Base-by-base conservation (phyloP, 768 basidiomycete genomes). In the Rhodotorula sphaerocarpa region DNA sequence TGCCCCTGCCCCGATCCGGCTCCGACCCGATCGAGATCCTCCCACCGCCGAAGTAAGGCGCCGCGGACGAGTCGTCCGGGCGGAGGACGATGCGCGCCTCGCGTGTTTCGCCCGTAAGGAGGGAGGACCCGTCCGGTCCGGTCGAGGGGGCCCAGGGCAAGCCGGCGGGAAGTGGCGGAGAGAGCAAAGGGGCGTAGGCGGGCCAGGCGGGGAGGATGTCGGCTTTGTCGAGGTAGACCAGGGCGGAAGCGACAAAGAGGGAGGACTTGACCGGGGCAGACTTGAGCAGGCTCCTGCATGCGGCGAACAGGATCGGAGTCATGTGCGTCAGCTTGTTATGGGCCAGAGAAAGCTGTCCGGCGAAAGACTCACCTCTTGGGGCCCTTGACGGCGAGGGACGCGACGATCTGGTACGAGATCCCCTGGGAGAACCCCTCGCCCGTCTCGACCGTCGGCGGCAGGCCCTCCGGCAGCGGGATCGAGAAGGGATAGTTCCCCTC, bases 391-490 rank as follows among this genome's bases (percentile, higher is more conserved):
- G 88, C 90, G 31, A 92, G 81, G 48, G 84, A 87, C 7, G 88
- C 91, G 18, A 92, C 82, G 18, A 96, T 82, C 74, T 95, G 91
- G 72, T 96, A 95, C 65, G 84, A 81, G 66, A 96, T 86, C 7
- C 89, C 88, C 61, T 86, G 86, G 36, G 10, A 9, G 71, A 82
- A 82, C 73, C 82, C 84, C 59, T 64, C 55, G 44, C 89, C 86
- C 60, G 95, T 79, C 7, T 86, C 82, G 61, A 90, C 82, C 45
- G 82, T 87, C 21, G 91, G 89, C 3, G 92, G 91, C 61, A 90
- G 85, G 15, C 87, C 86, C 75, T 93, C 90, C 0, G 92, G 92
- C 71, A 96, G 85, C 30, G 90, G 86, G 53, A 96, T 87, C 59
- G 83, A 83, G 74, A 96, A 96, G 5, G 86, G 85, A 68, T 88